Evolutionary conservation across 2,329 filamentous ascomycete species (phyloP).

Genomic region (Cyphellophora europaea): DNA sequence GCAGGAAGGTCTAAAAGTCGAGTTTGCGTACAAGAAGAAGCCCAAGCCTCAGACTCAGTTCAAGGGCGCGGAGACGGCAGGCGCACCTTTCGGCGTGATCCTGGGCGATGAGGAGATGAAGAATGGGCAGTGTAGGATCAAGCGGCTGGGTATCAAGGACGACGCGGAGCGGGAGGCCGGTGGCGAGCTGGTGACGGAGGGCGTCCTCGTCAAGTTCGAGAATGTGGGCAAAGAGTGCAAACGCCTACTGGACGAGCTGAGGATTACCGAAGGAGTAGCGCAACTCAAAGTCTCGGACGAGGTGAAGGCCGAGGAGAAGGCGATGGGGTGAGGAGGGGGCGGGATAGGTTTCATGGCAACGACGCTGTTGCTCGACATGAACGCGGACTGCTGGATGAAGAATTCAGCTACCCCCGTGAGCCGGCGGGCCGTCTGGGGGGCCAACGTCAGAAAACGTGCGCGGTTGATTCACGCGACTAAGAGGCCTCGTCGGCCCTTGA

Average conservation of each 20-base stretch:
- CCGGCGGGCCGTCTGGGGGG: too few species aligned
- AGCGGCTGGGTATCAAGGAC: slow-evolving; percentile 70
- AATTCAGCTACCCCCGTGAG: too few species aligned
- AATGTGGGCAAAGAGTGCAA: slow-evolving; percentile 5
- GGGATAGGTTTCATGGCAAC: slow-evolving; percentile 7
- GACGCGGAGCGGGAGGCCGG: neutral
- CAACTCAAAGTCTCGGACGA: neutral
- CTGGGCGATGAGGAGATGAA: slow-evolving; percentile 84
- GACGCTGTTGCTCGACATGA: slow-evolving; percentile 6
- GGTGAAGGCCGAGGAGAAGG: neutral
- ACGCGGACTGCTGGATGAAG: too few species aligned
- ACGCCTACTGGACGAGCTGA: neutral
- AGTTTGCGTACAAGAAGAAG: slow-evolving; percentile 75
- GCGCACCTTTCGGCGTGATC: slow-evolving; percentile 78
- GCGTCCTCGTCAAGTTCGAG: slow-evolving; percentile 58
- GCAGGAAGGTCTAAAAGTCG: slow-evolving; percentile 84
- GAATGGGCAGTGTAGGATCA: slow-evolving; percentile 75
- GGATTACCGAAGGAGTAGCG: neutral
- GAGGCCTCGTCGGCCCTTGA: too few species aligned
- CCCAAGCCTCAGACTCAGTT: slow-evolving; percentile 84
- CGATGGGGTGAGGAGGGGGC: too few species aligned
- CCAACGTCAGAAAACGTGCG: too few species aligned
- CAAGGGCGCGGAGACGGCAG: slow-evolving; percentile 73
- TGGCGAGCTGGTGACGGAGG: slow-evolving; percentile 84
- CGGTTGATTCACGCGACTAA: too few species aligned